These are phyloP conservation scores for Pisolithus microcarpus DNA, from an alignment of 768 basidiomycete genomes.

Conservation along the genomic window DNA sequence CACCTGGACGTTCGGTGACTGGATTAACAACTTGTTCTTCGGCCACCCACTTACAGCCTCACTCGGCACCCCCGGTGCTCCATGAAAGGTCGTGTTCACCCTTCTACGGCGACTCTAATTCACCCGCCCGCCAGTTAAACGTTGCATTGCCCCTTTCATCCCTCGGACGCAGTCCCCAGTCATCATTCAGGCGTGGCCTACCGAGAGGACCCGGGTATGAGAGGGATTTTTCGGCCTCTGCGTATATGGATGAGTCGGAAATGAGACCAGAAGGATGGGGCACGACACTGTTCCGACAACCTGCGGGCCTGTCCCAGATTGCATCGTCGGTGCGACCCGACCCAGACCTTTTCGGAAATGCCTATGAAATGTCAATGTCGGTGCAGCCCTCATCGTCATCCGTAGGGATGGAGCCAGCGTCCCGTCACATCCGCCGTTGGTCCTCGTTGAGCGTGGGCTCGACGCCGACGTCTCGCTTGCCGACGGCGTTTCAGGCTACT, in stretches of 20 bases:
- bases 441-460: slow-evolving; percentile 19
- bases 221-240: not conserved
- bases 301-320: not conserved
- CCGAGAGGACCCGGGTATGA: not conserved
- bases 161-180: not conserved
- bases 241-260: not conserved
- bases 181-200: not conserved
- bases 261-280: not conserved
- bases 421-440: slow-evolving; percentile 27
- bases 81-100: not conserved
- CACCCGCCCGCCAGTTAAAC: not conserved
- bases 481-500: slow-evolving; percentile 12
- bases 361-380: not conserved
- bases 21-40: not conserved
- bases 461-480: slow-evolving; percentile 18
- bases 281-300: not conserved
- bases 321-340: not conserved
- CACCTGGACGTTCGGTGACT: not conserved
- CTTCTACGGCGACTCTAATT: not conserved
- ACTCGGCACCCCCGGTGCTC: not conserved
- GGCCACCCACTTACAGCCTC: not conserved
- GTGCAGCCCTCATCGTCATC: slow-evolving; percentile 4
- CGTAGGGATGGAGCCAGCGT: slow-evolving; percentile 20
- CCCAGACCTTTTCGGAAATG: not conserved
- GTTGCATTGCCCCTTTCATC: not conserved